phyloP scores from a whole-genome alignment of 2,329 filamentous ascomycete genomes.

The Annulohypoxylon truncatum region DNA sequence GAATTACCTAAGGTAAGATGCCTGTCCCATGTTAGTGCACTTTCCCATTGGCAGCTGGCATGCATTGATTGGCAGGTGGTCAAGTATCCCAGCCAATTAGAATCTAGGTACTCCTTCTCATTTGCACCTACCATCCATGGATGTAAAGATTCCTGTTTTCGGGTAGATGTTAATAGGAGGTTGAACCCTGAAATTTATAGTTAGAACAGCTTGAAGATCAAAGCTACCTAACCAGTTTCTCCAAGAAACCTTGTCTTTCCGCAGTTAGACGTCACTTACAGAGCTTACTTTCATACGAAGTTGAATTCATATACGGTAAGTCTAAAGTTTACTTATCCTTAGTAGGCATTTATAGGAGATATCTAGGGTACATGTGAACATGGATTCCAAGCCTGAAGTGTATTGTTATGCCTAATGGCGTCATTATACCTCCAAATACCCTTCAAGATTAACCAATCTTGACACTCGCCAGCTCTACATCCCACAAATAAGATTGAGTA shows the following conservation, averaged over 20 bases:
- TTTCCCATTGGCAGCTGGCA: conserved; percentile 7
- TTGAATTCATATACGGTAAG: not conserved
- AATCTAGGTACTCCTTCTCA: not conserved
- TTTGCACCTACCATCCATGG: not conserved
- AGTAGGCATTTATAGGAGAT: not conserved
- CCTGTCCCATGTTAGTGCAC: not conserved
- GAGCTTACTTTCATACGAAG: not conserved
- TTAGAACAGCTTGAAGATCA: not conserved
- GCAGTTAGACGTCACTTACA: not conserved
- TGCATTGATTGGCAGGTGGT: not conserved
- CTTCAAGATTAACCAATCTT: not conserved
- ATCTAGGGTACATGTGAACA: not conserved
- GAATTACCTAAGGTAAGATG: conserved; percentile 9
- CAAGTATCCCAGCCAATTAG: not conserved
- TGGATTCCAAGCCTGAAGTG: not conserved
- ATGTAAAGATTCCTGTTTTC: not conserved
- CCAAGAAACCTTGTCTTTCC: not conserved
- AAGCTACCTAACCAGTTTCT: not conserved
- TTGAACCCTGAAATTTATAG: not conserved
- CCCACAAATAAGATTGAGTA: not conserved
- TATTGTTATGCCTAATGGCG: conserved; percentile 20
- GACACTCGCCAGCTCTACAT: not conserved
- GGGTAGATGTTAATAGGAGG: not conserved
- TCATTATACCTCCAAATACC: conserved; percentile 23
- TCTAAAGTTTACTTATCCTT: not conserved